A percentile compares a stretch with the other conserved stretches of the same genome.
phyloP scores from a whole-genome alignment of 1,139 yeast genomes.

The Yamadazyma diddensiae region DNA sequence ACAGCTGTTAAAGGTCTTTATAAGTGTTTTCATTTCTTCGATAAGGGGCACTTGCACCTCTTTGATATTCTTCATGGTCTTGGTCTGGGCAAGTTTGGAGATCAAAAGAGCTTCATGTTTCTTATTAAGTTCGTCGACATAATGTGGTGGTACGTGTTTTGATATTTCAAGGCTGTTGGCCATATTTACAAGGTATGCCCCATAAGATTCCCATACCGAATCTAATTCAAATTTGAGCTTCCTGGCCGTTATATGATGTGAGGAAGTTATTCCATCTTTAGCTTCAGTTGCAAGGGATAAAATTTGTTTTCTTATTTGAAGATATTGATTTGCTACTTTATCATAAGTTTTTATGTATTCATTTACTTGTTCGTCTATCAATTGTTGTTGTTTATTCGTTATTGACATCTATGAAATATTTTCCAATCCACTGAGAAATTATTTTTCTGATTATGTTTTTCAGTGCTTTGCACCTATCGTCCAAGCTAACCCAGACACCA shows the following conservation, averaged over 20 bases:
- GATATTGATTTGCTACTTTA: slow-evolving; percentile 29
- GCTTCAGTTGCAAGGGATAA: slow-evolving; percentile 19
- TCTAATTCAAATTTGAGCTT: slow-evolving; percentile 29
- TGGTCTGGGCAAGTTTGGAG: slow-evolving; percentile 17
- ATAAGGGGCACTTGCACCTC: slow-evolving; percentile 36
- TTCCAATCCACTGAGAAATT: neutral
- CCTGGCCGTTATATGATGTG: slow-evolving; percentile 10
- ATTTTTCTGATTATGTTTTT: neutral
- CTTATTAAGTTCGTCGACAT: slow-evolving; percentile 19
- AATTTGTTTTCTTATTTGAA: slow-evolving; percentile 34
- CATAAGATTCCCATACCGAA: slow-evolving; percentile 23
- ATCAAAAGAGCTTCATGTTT: slow-evolving; percentile 20
- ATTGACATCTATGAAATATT: slow-evolving; percentile 30
- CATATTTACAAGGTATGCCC: slow-evolving; percentile 23
- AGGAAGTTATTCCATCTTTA: slow-evolving; percentile 3
- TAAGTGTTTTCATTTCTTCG: slow-evolving; percentile 30
- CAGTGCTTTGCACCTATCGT: slow-evolving; percentile 54
- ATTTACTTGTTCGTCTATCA: slow-evolving; percentile 32
- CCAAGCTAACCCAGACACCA: slow-evolving; percentile 64
- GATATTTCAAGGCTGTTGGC: slow-evolving; percentile 19
- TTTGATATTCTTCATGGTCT: slow-evolving; percentile 25
- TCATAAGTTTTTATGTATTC: slow-evolving; percentile 36
- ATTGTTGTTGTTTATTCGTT: slow-evolving; percentile 29
- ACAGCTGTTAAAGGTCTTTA: slow-evolving; percentile 22
- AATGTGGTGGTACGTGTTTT: slow-evolving; percentile 16